Percentiles rank a stretch among this genome's conserved stretches.
Evolutionary conservation across 2,329 filamentous ascomycete genomes (phyloP).

Genomic region (Elsinoe australis): DNA sequence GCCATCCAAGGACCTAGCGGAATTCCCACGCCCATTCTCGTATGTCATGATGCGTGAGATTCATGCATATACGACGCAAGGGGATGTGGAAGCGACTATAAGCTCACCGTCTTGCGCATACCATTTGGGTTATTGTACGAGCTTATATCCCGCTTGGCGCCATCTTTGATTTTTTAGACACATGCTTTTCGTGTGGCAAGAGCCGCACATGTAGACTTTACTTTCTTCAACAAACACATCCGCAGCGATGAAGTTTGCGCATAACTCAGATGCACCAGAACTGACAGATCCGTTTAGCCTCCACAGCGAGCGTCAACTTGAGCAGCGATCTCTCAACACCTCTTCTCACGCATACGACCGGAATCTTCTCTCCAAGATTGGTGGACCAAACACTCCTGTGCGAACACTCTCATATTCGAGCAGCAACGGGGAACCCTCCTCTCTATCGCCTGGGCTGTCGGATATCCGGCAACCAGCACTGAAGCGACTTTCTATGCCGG

Average conservation of each 20-base stretch:
- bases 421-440: conserved; percentile 26
- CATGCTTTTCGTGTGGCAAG: conserved; percentile 1
- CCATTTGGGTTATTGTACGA: too few species aligned
- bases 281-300: conserved; percentile 35
- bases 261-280: neutral
- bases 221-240: neutral
- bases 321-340: conserved; percentile 49
- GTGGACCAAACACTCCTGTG: conserved; percentile 50
- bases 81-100: too few species aligned
- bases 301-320: conserved; percentile 53
- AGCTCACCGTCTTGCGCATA: too few species aligned
- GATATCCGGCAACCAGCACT: conserved; percentile 38
- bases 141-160: too few species aligned
- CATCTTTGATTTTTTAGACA: too few species aligned
- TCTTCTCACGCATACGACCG: conserved; percentile 58
- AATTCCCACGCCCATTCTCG: too few species aligned
- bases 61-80: too few species aligned
- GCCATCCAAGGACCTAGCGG: too few species aligned
- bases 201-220: neutral
- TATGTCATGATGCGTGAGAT: too few species aligned
- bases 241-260: neutral
- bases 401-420: conserved; percentile 29
- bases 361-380: conserved; percentile 54
- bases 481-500: conserved; percentile 40
- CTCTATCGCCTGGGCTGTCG: conserved; percentile 32